A percentile compares a stretch with the other conserved stretches of the same genome.
phyloP scores from a whole-genome alignment of 2,329 filamentous ascomycete genomes.

The Tothia fuscella region DNA sequence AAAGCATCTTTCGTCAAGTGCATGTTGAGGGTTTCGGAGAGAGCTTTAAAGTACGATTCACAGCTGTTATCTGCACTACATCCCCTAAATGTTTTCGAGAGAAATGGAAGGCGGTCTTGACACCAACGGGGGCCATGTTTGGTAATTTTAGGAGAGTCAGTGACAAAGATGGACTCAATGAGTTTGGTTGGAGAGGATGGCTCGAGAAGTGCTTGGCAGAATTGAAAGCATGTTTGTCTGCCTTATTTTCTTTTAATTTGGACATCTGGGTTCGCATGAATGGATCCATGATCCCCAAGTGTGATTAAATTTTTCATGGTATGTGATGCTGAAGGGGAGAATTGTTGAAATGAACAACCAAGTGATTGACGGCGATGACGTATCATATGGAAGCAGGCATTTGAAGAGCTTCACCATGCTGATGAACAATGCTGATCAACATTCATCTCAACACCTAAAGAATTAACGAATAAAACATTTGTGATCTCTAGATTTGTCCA shows the following conservation, averaged over 20 bases:
- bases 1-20: constrained; percentile 21
- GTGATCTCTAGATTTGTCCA: too few relatives aligned
- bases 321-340: too few relatives aligned
- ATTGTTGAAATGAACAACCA: too few relatives aligned
- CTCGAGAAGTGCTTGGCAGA: constrained; percentile 20
- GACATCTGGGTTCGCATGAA: constrained; percentile 1
- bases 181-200: constrained; percentile 20
- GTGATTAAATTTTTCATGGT: neutral
- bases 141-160: constrained; percentile 22
- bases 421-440: too few relatives aligned
- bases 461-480: too few relatives aligned
- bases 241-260: constrained; percentile 1
- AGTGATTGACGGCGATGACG: too few relatives aligned
- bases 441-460: too few relatives aligned
- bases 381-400: too few relatives aligned
- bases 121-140: constrained; percentile 32
- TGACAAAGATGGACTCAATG: constrained; percentile 19
- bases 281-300: neutral
- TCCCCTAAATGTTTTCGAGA: constrained; percentile 24
- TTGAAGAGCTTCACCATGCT: too few relatives aligned
- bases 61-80: constrained; percentile 20
- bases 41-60: constrained; percentile 27
- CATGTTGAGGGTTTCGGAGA: constrained; percentile 25
- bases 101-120: constrained; percentile 25
- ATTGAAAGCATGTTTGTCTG: too few relatives aligned